Conservation (phyloP, 2,329 filamentous ascomycete genomes). For the Penicillium vulpinum region DNA sequence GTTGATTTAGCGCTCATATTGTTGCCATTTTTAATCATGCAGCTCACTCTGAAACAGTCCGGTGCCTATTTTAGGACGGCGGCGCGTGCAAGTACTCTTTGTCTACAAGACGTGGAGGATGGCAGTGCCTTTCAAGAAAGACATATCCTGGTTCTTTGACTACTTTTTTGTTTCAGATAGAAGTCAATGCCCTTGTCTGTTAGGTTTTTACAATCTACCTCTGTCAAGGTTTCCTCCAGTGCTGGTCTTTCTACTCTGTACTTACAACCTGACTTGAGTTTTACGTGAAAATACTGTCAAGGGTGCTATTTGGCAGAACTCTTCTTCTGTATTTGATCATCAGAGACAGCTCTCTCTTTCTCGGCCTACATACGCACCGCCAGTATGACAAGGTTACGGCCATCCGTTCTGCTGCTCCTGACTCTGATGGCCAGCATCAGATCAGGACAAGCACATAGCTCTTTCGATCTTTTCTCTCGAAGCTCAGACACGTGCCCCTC, state of each 20-base stretch:
- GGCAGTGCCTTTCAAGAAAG: conserved; percentile 9
- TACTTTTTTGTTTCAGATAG: conserved; percentile 12
- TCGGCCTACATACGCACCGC: background rate
- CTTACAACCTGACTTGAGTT: conserved; percentile 1
- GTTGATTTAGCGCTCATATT: conserved; percentile 18
- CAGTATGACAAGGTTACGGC: conserved; percentile 21
- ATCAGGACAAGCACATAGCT: conserved; percentile 21
- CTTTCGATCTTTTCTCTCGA: conserved; percentile 21
- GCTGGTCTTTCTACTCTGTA: conserved; percentile 2
- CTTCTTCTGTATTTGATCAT: background rate
- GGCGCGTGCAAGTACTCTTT: conserved; percentile 35
- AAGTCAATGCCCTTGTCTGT: conserved; percentile 15
- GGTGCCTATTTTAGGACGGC: conserved; percentile 27
- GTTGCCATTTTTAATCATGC: conserved; percentile 18
- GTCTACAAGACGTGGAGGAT: conserved; percentile 19
- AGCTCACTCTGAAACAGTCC: conserved; percentile 25
- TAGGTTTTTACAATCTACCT: background rate
- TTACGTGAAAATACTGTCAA: background rate
- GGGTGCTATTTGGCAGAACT: background rate
- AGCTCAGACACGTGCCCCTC: conserved; percentile 32
- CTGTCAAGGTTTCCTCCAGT: background rate
- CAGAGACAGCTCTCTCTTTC: background rate
- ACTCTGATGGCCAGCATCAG: conserved; percentile 24
- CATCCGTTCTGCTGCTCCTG: conserved; percentile 26
- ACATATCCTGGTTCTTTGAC: conserved; percentile 10